Evolutionary conservation across 2,329 filamentous ascomycete species (phyloP).

Genomic region (Diaporthe ampelina): DNA sequence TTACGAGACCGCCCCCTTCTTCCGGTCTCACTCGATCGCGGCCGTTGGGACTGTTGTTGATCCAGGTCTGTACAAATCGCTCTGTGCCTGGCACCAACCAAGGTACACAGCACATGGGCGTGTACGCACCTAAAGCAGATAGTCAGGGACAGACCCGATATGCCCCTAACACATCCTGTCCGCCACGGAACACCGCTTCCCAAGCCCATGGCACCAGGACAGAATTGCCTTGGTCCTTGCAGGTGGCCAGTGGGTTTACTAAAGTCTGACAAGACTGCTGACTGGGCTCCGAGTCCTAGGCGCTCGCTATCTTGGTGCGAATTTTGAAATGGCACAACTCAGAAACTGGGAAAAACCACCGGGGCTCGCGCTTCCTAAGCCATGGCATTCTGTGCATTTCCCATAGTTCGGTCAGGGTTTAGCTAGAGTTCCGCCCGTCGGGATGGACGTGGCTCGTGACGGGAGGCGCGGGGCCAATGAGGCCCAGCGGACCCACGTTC

Average conservation of each 20-base stretch:
- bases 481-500: constrained; percentile 5
- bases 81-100: neutral
- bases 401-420: constrained; percentile 24
- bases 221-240: constrained; percentile 12
- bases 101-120: constrained; percentile 14
- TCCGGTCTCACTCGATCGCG: neutral
- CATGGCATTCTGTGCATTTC: constrained; percentile 21
- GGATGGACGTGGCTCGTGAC: constrained; percentile 30
- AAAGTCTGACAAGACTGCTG: constrained; percentile 22
- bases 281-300: too few species aligned
- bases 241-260: constrained; percentile 5
- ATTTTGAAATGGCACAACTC: constrained; percentile 14
- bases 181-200: constrained; percentile 19
- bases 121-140: neutral
- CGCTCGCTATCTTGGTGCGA: too few species aligned
- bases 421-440: constrained; percentile 22
- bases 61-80: constrained; percentile 20
- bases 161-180: constrained; percentile 15
- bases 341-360: constrained; percentile 15
- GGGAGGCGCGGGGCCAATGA: constrained; percentile 25
- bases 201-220: neutral
- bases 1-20: neutral
- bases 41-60: neutral
- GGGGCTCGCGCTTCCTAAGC: neutral
- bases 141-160: constrained; percentile 18